These are phyloP conservation scores for Perkinsus chesapeaki DNA, from an alignment of 169 alveolate genomes.

Conservation along the genomic window DNA sequence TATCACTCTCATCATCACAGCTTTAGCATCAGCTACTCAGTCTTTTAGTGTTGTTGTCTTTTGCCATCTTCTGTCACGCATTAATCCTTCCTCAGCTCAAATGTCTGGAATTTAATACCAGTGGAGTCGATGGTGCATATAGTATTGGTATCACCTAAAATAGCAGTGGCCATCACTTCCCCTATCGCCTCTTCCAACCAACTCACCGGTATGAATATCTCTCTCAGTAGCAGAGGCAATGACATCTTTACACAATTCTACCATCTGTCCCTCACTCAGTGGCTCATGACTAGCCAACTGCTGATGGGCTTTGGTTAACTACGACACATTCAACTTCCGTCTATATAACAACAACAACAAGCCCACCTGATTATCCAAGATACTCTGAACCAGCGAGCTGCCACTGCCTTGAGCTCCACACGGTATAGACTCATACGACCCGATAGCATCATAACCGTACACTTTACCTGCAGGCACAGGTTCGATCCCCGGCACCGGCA, in stretches of 20 bases:
- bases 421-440: constrained; percentile 36
- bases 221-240: constrained; percentile 41
- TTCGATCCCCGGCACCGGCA: neutral
- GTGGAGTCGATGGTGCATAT: neutral
- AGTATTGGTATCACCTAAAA: neutral
- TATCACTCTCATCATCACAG: neutral
- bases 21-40: neutral
- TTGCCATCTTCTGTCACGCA: too few species aligned
- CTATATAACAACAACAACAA: neutral
- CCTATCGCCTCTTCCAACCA: too few species aligned
- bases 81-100: neutral
- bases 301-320: neutral
- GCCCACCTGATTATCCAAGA: constrained; percentile 31
- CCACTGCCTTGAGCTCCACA: constrained; percentile 37
- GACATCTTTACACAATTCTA: constrained; percentile 22
- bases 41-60: too few species aligned
- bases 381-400: constrained; percentile 12
- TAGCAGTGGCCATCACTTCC: neutral
- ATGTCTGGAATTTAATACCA: neutral
- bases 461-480: constrained; percentile 24
- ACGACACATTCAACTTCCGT: neutral
- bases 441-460: constrained; percentile 50
- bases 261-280: constrained; percentile 12
- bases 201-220: constrained; percentile 38
- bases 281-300: constrained; percentile 7